Conservation (phyloP, 1,139 yeast species). For the Yamadazyma atmosphaerica region DNA sequence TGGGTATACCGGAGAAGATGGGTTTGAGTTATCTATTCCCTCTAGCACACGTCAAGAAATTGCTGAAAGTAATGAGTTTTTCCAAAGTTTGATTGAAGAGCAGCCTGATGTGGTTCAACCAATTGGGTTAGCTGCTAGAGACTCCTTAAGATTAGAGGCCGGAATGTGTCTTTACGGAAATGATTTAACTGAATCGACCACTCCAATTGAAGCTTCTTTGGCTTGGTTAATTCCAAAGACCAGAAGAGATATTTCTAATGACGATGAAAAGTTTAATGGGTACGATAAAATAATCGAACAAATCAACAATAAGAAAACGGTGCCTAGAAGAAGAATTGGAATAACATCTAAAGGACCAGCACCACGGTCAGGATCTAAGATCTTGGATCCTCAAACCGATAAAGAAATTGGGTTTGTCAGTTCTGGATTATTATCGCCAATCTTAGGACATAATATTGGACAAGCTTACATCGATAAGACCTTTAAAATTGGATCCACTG, state of each 20-base stretch:
- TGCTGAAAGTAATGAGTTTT: slow-evolving; percentile 55
- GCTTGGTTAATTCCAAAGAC: slow-evolving; percentile 87
- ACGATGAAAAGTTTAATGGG: slow-evolving; percentile 70
- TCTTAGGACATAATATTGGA: slow-evolving; percentile 83
- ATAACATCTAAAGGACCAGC: slow-evolving; percentile 79
- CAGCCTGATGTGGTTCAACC: slow-evolving; percentile 67
- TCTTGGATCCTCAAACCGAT: slow-evolving; percentile 53
- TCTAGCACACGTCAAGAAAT: slow-evolving; percentile 43
- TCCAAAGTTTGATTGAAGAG: slow-evolving; percentile 58
- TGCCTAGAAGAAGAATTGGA: slow-evolving; percentile 73
- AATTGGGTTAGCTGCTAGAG: slow-evolving; percentile 96
- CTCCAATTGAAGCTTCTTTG: slow-evolving; percentile 88
- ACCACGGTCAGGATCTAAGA: slow-evolving; percentile 80
- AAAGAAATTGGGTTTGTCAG: slow-evolving; percentile 72
- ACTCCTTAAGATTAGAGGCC: slow-evolving; percentile 91
- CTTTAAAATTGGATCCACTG: slow-evolving; percentile 74
- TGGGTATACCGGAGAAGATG: slow-evolving; percentile 98
- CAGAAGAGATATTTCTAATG: slow-evolving; percentile 51
- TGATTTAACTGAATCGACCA: slow-evolving; percentile 75
- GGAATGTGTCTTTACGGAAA: slow-evolving; percentile 98
- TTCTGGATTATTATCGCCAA: slow-evolving; percentile 90
- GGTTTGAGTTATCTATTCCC: slow-evolving; percentile 88
- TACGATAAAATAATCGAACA: slow-evolving; percentile 67
- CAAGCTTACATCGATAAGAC: slow-evolving; percentile 84
- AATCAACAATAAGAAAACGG: slow-evolving; percentile 60